A percentile compares a stretch with the other conserved stretches of the same genome.
Evolutionary conservation across 1,284 basidiomycete genomes (phyloP).

Genomic region (Trametes sp.): DNA sequence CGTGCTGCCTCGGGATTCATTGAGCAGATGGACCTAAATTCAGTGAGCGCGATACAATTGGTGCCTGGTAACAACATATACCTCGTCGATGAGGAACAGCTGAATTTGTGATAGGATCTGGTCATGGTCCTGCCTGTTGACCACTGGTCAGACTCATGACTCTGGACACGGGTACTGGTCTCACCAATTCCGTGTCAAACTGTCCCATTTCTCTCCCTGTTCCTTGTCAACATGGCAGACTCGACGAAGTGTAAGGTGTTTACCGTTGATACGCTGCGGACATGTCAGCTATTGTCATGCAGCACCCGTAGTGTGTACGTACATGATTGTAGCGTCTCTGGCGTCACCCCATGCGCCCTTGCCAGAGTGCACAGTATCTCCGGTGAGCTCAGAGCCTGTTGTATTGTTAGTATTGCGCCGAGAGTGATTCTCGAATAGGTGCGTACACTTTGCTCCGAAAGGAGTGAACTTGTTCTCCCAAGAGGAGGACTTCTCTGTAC

Average conservation of each 20-base stretch:
- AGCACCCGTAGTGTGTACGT: conserved; percentile 18
- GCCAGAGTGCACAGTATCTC: conserved; percentile 78
- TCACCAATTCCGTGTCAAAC: conserved; percentile 84
- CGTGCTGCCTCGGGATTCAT: conserved; percentile 89
- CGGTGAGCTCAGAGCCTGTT: conserved; percentile 90
- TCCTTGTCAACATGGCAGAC: background rate
- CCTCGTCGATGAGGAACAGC: conserved; percentile 93
- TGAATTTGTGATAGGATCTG: conserved; percentile 73
- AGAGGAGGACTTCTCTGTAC: conserved; percentile 84
- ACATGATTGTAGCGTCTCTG: conserved; percentile 82
- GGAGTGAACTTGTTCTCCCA: conserved; percentile 85
- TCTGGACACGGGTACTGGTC: no score
- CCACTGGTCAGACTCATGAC: conserved; percentile 19
- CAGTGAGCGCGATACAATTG: background rate
- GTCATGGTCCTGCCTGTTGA: conserved; percentile 66
- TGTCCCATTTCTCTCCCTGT: conserved; percentile 96
- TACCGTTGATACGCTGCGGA: conserved; percentile 77
- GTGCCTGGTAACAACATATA: conserved; percentile 40
- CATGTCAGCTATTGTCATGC: background rate
- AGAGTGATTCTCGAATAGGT: background rate
- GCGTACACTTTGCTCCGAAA: conserved; percentile 77
- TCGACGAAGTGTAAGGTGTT: conserved; percentile 9
- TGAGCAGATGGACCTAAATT: conserved; percentile 87
- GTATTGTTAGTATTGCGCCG: background rate
- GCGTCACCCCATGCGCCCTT: conserved; percentile 75